Percentiles rank a stretch among this genome's conserved stretches.
Evolutionary conservation across 805 yeast genomes (phyloP).

Genomic region (Saccharomycopsis vini): DNA sequence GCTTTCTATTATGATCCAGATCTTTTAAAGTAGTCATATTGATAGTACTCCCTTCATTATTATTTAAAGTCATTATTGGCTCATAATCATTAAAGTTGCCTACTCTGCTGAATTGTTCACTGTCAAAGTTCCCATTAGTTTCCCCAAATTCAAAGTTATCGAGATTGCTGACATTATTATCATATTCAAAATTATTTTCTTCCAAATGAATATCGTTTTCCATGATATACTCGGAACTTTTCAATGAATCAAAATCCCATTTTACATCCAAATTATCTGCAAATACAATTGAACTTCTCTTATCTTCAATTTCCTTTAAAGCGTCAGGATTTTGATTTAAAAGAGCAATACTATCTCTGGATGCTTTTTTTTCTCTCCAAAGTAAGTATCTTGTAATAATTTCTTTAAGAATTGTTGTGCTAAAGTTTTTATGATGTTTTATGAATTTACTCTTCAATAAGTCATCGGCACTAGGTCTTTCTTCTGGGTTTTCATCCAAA

Average conservation of each 20-base stretch:
- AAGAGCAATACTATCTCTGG: conserved; percentile 41
- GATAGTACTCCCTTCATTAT: conserved; percentile 6
- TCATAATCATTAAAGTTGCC: conserved; percentile 15
- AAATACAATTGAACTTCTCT: conserved; percentile 5
- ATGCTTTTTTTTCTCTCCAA: conserved; percentile 62
- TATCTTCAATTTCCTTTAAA: conserved; percentile 19
- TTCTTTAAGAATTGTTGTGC: conserved; percentile 60
- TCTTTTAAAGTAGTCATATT: conserved; percentile 15
- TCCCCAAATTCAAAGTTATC: conserved; percentile 20
- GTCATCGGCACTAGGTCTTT: conserved; percentile 82
- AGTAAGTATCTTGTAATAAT: conserved; percentile 61
- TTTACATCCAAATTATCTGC: conserved; percentile 37
- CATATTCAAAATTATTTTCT: conserved; percentile 21
- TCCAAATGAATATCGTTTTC: conserved; percentile 51
- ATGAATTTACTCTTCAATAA: conserved; percentile 67
- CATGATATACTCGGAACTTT: conserved; percentile 61
- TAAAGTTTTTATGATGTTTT: conserved; percentile 46
- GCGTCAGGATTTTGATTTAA: conserved; percentile 27
- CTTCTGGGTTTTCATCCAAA: conserved; percentile 87
- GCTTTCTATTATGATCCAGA: not conserved
- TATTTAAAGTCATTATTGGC: conserved; percentile 12
- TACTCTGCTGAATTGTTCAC: conserved; percentile 3
- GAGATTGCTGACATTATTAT: conserved; percentile 13
- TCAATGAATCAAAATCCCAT: conserved; percentile 87
- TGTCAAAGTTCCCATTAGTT: not conserved